Evolutionary conservation across 2,329 filamentous ascomycete species (phyloP).

Genomic region (Tetracladium maxilliforme): DNA sequence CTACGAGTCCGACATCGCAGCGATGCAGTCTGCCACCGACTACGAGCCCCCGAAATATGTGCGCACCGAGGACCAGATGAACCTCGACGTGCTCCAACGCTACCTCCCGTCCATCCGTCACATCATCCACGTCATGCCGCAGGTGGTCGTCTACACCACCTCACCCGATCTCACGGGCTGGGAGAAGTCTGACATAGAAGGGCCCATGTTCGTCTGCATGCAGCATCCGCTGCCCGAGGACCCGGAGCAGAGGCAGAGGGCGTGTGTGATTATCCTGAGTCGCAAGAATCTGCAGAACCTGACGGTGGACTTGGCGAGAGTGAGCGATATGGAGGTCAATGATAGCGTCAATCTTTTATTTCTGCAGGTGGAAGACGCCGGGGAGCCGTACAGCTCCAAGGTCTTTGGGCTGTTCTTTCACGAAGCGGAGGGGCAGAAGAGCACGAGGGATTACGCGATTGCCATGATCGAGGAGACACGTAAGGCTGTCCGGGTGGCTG

Average conservation of each 20-base stretch:
- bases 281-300: slow-evolving; percentile 58
- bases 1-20: slow-evolving; percentile 31
- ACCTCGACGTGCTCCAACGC: slow-evolving; percentile 69
- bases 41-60: slow-evolving; percentile 22
- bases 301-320: slow-evolving; percentile 44
- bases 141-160: slow-evolving; percentile 77
- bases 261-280: slow-evolving; percentile 57
- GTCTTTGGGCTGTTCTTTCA: slow-evolving; percentile 28
- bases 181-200: slow-evolving; percentile 79
- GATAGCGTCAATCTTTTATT: no score
- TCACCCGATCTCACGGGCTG: slow-evolving; percentile 48
- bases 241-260: slow-evolving; percentile 20
- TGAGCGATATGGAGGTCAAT: slow-evolving; percentile 50
- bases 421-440: no score
- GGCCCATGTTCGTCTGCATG: slow-evolving; percentile 77
- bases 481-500: no score
- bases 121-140: slow-evolving; percentile 71
- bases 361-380: no score
- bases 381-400: no score
- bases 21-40: slow-evolving; percentile 14
- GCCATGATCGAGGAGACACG: no score
- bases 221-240: slow-evolving; percentile 24
- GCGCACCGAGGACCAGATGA: slow-evolving; percentile 71
- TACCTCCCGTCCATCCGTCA: slow-evolving; percentile 60
- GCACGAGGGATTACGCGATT: no score